phyloP scores from a whole-genome alignment of 2,329 filamentous ascomycete species.

The Trichoderma gracile region DNA sequence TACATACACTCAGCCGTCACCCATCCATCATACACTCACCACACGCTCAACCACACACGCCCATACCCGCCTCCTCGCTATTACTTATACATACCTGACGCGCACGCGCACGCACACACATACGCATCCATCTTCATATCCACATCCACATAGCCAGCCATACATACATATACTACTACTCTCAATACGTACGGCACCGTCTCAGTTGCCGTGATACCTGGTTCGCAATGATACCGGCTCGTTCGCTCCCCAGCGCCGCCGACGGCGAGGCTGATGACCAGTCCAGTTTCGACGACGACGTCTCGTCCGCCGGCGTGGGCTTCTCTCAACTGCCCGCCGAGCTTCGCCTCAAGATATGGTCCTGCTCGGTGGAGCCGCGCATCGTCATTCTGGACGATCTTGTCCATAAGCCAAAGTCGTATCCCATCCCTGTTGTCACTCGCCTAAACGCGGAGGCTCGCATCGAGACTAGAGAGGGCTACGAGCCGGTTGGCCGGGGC shows the following conservation, averaged over 20 bases:
- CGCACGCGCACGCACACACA: background rate
- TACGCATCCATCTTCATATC: background rate
- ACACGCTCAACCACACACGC: background rate
- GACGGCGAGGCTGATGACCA: slow-evolving; percentile 22
- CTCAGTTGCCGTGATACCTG: background rate
- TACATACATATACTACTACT: too few species aligned
- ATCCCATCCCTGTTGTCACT: slow-evolving; percentile 40
- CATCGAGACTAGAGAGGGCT: slow-evolving; percentile 39
- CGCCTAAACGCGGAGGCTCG: slow-evolving; percentile 42
- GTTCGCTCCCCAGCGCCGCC: slow-evolving; percentile 17
- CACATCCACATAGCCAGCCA: background rate
- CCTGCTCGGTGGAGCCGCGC: slow-evolving; percentile 41
- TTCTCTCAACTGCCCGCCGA: slow-evolving; percentile 40
- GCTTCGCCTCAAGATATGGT: slow-evolving; percentile 44
- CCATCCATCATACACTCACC: background rate
- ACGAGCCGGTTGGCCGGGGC: slow-evolving; percentile 39
- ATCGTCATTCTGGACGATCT: slow-evolving; percentile 42
- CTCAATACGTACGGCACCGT: background rate
- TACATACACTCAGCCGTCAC: background rate
- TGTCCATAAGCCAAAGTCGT: slow-evolving; percentile 35
- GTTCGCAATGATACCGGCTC: slow-evolving; percentile 24
- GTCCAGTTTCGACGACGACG: slow-evolving; percentile 10
- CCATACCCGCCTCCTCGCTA: too few species aligned
- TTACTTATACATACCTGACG: too few species aligned
- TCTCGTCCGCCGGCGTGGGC: slow-evolving; percentile 25